phyloP scores from a whole-genome alignment of 495 filamentous ascomycete genomes.

The Talaromyces stipitatus region DNA sequence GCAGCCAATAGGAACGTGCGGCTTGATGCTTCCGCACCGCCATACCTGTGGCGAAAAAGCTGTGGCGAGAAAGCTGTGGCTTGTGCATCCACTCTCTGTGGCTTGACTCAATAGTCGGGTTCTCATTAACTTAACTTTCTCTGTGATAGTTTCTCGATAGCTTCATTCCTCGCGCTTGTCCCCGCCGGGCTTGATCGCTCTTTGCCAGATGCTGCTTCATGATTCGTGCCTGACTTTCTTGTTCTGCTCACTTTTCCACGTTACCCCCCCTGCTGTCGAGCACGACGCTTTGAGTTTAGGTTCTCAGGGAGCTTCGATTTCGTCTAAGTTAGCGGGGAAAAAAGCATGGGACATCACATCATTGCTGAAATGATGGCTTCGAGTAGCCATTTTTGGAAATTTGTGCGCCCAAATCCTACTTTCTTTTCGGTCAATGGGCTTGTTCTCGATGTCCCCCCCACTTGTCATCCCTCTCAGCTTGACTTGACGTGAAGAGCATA shows the following conservation, averaged over 20 bases:
- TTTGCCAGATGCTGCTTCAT: background rate
- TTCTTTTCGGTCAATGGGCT: background rate
- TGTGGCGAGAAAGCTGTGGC: slow-evolving; percentile 17
- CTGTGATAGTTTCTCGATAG: slow-evolving; percentile 2
- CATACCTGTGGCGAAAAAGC: slow-evolving; percentile 8
- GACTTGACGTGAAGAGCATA: background rate
- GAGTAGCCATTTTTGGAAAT: background rate
- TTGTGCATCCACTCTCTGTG: slow-evolving; percentile 10
- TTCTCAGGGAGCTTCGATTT: background rate
- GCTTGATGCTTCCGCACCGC: slow-evolving; percentile 9
- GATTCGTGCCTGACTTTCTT: background rate
- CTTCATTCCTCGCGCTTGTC: background rate
- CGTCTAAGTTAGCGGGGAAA: background rate
- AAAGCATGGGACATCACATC: background rate
- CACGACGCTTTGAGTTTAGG: background rate
- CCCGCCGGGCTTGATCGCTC: background rate
- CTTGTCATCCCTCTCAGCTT: background rate
- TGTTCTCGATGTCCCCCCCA: background rate
- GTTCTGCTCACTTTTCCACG: too few relatives aligned
- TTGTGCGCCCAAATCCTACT: background rate
- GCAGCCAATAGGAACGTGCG: slow-evolving; percentile 2
- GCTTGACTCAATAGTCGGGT: slow-evolving; percentile 15
- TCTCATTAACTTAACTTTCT: background rate
- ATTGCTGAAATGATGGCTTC: background rate
- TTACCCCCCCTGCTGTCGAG: background rate